phyloP scores from a whole-genome alignment of 2,329 filamentous ascomycete species.

The Fusarium stilboides region DNA sequence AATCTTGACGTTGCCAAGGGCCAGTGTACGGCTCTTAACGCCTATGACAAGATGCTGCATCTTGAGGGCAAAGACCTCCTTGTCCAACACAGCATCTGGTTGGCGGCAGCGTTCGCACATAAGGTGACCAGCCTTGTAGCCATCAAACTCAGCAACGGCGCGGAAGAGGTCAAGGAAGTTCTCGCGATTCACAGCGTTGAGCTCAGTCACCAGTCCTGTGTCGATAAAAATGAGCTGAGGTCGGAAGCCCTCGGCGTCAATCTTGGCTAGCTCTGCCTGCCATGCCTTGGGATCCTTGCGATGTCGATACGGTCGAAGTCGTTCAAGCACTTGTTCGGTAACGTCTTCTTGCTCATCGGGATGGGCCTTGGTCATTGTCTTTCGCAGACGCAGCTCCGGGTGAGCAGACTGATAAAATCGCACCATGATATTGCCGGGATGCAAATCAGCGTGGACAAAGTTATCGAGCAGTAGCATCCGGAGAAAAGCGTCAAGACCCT shows the following conservation, averaged over 20 bases:
- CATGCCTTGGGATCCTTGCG: constrained; percentile 77
- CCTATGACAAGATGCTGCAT: constrained; percentile 97
- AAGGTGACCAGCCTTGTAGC: constrained; percentile 92
- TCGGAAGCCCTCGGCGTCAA: constrained; percentile 89
- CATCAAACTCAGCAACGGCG: constrained; percentile 95
- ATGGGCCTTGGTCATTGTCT: constrained; percentile 52
- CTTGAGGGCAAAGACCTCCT: constrained; percentile 91
- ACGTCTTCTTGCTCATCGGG: constrained; percentile 76
- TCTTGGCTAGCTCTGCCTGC: constrained; percentile 79
- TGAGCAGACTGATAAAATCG: constrained; percentile 91
- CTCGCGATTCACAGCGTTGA: constrained; percentile 85
- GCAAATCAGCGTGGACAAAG: constrained; percentile 95
- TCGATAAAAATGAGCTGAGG: constrained; percentile 98
- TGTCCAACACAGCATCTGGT: constrained; percentile 88
- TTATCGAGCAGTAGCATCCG: constrained; percentile 98
- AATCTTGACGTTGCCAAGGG: constrained; percentile 94
- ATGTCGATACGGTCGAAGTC: constrained; percentile 80
- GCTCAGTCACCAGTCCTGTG: constrained; percentile 93
- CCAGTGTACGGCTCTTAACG: constrained; percentile 92
- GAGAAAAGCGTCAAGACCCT: constrained; percentile 94
- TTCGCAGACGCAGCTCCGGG: constrained; percentile 69
- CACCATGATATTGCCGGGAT: constrained; percentile 99
- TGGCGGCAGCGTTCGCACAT: constrained; percentile 98
- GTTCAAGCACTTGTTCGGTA: constrained; percentile 87
- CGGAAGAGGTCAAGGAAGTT: constrained; percentile 98